These are phyloP conservation scores for Arthrobotrys sinensis DNA, from an alignment of 2,329 filamentous ascomycete species.

Conservation along the genomic window DNA sequence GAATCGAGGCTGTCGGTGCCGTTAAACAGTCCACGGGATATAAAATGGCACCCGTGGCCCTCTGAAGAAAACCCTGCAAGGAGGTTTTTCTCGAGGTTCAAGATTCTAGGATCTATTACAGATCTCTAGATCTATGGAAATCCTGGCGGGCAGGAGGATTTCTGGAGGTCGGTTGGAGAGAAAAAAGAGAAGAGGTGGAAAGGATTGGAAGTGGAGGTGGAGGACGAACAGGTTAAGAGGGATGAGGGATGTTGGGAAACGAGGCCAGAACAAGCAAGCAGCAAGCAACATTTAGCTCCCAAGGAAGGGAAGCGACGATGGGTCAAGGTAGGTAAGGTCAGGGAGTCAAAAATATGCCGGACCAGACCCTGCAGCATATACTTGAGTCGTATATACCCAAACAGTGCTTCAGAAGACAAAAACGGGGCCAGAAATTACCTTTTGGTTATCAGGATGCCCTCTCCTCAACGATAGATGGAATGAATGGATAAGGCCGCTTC, in stretches of 20 bases:
- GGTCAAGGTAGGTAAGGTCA: constrained; percentile 42
- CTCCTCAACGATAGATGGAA: constrained; percentile 33
- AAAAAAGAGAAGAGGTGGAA: constrained; percentile 37
- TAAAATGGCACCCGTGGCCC: constrained; percentile 61
- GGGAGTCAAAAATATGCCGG: constrained; percentile 51
- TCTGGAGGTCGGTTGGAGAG: constrained; percentile 45
- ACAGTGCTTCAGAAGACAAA: constrained; percentile 26
- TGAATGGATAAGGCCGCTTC: constrained; percentile 31
- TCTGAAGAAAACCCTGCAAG: constrained; percentile 54
- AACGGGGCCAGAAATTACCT: constrained; percentile 48
- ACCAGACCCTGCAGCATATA: constrained; percentile 53
- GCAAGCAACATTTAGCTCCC: constrained; percentile 26
- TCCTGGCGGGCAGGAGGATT: constrained; percentile 59
- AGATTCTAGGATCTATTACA: constrained; percentile 57
- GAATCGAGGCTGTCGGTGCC: constrained; percentile 26
- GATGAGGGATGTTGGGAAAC: constrained; percentile 62
- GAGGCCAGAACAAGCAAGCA: constrained; percentile 58
- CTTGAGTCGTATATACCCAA: constrained; percentile 22
- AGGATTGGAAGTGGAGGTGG: constrained; percentile 39
- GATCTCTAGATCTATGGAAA: constrained; percentile 61
- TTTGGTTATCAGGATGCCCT: constrained; percentile 25
- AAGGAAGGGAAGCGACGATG: constrained; percentile 58
- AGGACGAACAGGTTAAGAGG: constrained; percentile 57
- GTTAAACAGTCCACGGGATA: constrained; percentile 62
- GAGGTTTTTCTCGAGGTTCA: constrained; percentile 58